A percentile compares a stretch with the other conserved stretches of the same genome.
These are phyloP conservation scores for Ophiocordyceps sinensis DNA, from an alignment of 2,329 filamentous ascomycete genomes.

Conservation along the genomic window DNA sequence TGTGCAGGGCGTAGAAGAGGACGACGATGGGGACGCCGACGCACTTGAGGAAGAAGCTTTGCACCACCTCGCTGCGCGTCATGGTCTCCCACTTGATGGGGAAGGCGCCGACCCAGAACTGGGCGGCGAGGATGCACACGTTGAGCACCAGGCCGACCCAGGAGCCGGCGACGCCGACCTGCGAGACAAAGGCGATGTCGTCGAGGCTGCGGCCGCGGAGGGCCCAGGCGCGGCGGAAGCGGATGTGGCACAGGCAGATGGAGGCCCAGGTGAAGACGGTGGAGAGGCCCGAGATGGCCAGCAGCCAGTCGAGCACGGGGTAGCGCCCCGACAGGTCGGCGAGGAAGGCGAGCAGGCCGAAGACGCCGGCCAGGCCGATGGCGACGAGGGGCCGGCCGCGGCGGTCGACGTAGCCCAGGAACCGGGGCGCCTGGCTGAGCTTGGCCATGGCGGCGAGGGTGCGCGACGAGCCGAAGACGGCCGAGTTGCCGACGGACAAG, in stretches of 20 bases:
- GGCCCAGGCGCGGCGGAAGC: slow-evolving; percentile 73
- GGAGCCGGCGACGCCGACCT: slow-evolving; percentile 65
- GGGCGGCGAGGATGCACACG: slow-evolving; percentile 58
- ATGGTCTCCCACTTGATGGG: slow-evolving; percentile 45
- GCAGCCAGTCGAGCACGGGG: slow-evolving; percentile 64
- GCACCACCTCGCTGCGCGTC: slow-evolving; percentile 30
- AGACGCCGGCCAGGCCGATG: slow-evolving; percentile 48
- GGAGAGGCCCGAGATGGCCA: slow-evolving; percentile 57
- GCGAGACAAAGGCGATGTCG: slow-evolving; percentile 69
- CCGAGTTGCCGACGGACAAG: slow-evolving; percentile 80
- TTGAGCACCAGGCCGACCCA: slow-evolving; percentile 71
- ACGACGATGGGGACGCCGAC: slow-evolving; percentile 56
- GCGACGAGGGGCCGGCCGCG: slow-evolving; percentile 66
- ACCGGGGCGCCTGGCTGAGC: slow-evolving; percentile 64
- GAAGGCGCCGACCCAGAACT: slow-evolving; percentile 79
- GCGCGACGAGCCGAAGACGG: slow-evolving; percentile 81
- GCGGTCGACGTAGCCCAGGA: slow-evolving; percentile 70
- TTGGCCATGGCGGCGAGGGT: slow-evolving; percentile 83
- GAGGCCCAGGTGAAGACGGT: slow-evolving; percentile 70
- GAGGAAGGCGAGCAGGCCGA: slow-evolving; percentile 65
- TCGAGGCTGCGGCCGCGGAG: slow-evolving; percentile 52
- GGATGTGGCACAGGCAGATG: slow-evolving; percentile 83
- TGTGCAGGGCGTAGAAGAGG: slow-evolving; percentile 58
- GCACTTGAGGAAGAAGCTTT: slow-evolving; percentile 62
- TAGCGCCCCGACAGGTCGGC: slow-evolving; percentile 47